A percentile compares a stretch with the other conserved stretches of the same genome.
Evolutionary conservation across 345 rosid genomes (phyloP).

Genomic region (Salix udensis): DNA sequence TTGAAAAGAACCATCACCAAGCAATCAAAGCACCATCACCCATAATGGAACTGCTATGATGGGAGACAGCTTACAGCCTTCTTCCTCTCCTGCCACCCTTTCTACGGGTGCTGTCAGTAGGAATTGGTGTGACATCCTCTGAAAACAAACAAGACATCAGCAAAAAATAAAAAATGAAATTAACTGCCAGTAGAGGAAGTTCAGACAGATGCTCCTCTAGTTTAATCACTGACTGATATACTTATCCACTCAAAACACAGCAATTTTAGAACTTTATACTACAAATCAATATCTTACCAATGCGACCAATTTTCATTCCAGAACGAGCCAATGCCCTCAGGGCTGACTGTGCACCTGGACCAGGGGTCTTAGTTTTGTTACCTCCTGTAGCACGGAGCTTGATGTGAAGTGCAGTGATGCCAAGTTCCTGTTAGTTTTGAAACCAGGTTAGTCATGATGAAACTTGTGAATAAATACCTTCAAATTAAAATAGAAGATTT

Average conservation of each 20-base stretch:
- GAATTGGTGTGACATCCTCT: constrained; percentile 97
- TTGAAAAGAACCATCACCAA: not conserved
- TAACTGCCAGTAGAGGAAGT: not conserved
- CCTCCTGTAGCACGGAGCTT: constrained; percentile 91
- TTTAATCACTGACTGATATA: not conserved
- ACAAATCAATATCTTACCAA: constrained; percentile 38
- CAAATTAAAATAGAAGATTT: not conserved
- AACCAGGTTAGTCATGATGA: not conserved
- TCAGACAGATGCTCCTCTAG: not conserved
- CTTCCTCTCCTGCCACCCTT: constrained; percentile 94
- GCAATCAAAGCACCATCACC: constrained; percentile 1
- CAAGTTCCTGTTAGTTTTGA: constrained; percentile 54
- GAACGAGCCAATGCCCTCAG: constrained; percentile 95
- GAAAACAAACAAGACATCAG: constrained; percentile 3
- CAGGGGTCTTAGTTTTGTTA: constrained; percentile 82
- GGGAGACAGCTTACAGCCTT: constrained; percentile 45
- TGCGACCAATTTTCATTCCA: constrained; percentile 92
- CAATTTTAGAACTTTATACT: not conserved
- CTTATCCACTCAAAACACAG: not conserved
- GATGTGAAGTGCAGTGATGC: constrained; percentile 72
- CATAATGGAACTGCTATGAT: not conserved
- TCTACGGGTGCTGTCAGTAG: constrained; percentile 87
- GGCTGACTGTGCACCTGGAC: constrained; percentile 89
- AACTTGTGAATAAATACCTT: not conserved
- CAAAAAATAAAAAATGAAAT: not conserved